Base-by-base conservation (phyloP, 2,329 filamentous ascomycete species). In the Colletotrichum somersetense region DNA sequence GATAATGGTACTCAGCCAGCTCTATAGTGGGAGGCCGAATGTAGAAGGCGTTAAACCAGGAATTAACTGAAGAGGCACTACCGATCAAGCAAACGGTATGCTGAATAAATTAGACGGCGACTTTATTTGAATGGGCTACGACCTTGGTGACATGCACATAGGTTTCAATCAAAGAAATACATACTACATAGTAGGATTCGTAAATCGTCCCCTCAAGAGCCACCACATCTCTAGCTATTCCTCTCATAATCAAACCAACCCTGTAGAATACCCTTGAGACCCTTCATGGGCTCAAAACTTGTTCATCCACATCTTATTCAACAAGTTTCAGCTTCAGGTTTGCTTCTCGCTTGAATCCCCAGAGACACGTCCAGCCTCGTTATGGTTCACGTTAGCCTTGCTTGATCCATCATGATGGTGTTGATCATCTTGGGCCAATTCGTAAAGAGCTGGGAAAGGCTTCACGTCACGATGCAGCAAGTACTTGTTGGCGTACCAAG, bases 401-500 rank as follows among this genome's bases (percentile, higher is more conserved):
- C 38, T 40, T 11, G n/a, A 18, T 58, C 12, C 63, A 30, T 50
- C 67, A 35, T 33, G 12, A 23, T 56, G 40, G 26, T 40, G 4
- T 18, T 18, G 46, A 12, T 56, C 33, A 14, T 68, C 26, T 12
- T 75, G 75, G 5, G 76, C 75, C 59, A 80, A 78, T 20, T 77
- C 75, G 48, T 81, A 81, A 2, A 82, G 74, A 1, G 77, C 77
- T 10, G 78, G 77, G 52, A 81, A 79, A 0, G 78, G 77, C 0
- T 76, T 62, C 1, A 81, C 78, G 58, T 81, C 79, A 20, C 73
- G 65, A 14, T 77, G 74, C 1, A 80, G 12, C 1, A 79, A 8
- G 6, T 79, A 76, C 74, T 80, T 81, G 48, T 78, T 78, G 50
- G 76, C 33, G 38, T 80, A 81, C 78, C 79, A 81, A 0, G 79